Base-by-base conservation (phyloP, 1,284 basidiomycete genomes). In the Microbotryum lychnidis-dioicae region DNA sequence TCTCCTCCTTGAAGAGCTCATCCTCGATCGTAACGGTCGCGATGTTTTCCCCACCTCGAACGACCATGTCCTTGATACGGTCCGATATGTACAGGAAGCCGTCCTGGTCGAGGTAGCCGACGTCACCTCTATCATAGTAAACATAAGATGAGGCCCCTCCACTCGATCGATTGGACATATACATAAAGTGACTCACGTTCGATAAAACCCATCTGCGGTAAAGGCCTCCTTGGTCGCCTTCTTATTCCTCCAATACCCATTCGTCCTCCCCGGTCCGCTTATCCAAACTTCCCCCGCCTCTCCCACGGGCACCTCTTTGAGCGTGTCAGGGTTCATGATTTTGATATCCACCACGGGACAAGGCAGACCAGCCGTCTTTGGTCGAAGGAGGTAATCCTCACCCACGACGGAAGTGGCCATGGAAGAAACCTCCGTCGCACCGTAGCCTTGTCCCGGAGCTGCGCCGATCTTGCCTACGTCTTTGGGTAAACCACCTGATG, bases 31-130 rank as follows among this genome's bases (percentile, higher is more conserved):
- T 78, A 42, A 81, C 78, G 18, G 84, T 84, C 63, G 69, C 68
- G 58, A 74, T 82, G 72, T 86, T 86, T 74, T 86, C 85, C 48
- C 85, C 85, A 6, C 82, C 83, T 52, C 83, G 79, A 63, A 85
- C 82, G 62, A 84, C 66, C 25, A 69, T 69, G 42, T 72, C 69
- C 77, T 77, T 71, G 80, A 82, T 75, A 65, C 84, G 77, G 71
- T 85, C 84, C 62, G 80, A 80, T 68, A 86, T 83, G 72, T 81
- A 84, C n/a, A 85, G 70, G 70, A 83, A 84, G 1, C 83, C 83
- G 61, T 85, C 83, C 14, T 80, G 75, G 67, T 84, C 83, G 18
- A 83, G 65, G 63, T 75, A 78, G 1, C 82, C 83, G n/a, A 84
- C 69, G 69, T 85, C 83, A 5, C 83, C 83, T 2, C 80, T 80